Conservation (phyloP, 2,329 filamentous ascomycete genomes). For the Orbilia blumenaviensis region DNA sequence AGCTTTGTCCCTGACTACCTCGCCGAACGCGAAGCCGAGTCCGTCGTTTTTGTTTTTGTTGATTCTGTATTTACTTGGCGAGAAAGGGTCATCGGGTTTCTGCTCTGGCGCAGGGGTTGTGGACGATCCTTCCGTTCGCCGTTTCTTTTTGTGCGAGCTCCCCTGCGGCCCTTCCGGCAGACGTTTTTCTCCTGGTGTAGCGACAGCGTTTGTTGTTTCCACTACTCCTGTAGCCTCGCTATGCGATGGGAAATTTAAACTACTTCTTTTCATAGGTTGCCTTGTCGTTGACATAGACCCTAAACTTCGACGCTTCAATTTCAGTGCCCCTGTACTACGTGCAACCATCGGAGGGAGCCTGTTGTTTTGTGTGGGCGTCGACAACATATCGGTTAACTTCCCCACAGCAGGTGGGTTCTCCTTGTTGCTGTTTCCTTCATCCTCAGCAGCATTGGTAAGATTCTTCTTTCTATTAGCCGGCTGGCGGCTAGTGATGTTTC, state of each 20-base stretch:
- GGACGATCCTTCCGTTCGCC: slow-evolving; percentile 5
- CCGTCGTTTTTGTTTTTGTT: slow-evolving; percentile 78
- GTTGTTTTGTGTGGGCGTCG: slow-evolving; percentile 20
- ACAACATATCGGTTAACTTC: neutral
- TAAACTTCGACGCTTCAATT: neutral
- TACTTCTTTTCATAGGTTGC: neutral
- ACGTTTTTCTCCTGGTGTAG: slow-evolving; percentile 2
- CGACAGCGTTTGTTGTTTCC: neutral
- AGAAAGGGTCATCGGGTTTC: slow-evolving; percentile 11
- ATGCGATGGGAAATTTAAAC: neutral
- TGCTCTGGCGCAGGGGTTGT: neutral
- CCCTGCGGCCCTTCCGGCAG: neutral
- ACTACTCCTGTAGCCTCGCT: neutral
- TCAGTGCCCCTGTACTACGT: neutral
- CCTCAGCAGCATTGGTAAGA: neutral
- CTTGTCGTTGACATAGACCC: neutral
- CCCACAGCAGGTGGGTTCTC: neutral
- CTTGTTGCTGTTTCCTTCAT: neutral
- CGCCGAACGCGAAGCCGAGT: slow-evolving; percentile 75
- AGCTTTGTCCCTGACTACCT: slow-evolving; percentile 76
- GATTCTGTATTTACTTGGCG: slow-evolving; percentile 75
- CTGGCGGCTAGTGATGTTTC: neutral
- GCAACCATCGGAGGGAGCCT: neutral
- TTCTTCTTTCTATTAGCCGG: neutral
- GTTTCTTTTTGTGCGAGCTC: slow-evolving; percentile 5